Evolutionary conservation across 768 basidiomycete genomes (phyloP), one percentile per base, ranked within the genome.

Genomic region (Holtermannia corniformis): DNA sequence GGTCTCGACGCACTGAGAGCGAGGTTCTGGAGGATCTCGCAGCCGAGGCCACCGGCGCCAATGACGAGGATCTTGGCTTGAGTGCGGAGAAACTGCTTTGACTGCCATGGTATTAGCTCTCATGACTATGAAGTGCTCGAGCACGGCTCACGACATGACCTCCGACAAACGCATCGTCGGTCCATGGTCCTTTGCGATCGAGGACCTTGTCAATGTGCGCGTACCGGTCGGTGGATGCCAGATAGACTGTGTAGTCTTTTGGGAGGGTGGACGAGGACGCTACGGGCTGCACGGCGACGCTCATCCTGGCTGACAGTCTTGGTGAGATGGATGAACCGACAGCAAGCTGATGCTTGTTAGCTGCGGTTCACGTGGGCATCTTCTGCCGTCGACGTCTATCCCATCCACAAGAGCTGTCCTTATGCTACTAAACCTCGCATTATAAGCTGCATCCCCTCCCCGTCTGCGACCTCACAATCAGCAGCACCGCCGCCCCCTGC

Each of bases 11-110:
- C 28, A 74, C 72, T 86, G 61, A 97, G 75, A 21, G 95, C 93
- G 47, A 99, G 80, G 73, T 97, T 95, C 55, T 92, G 87, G 41
- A 99, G 78, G 60, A 97, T 97, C 77, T 99, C 95, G 73, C 77
- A 99, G 11, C 95, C 95, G 41, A 99, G 77, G 51, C 95, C 95
- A 27, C 95, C 95, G 24, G 95, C 95, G 26, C 95, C 95, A 64
- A 99, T 97, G 59, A 97, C 93, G 41, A 97, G 81, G 62, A 96
- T 85, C 77, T 95, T 97, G 70, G 85, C 84, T 57, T 84, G 75
- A 44, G 81, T 79, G 49, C 90, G 75, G 16, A 99, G 77, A 67
- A 96, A 93, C 50, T 79, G 76, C 67, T 93, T 96, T 47, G 90
- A 86, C 91, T 95, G 59, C 11, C 47, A 52, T 22, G 20, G 7